phyloP scores from a whole-genome alignment of 257 asterid genomes.

The Solanum chilense region DNA sequence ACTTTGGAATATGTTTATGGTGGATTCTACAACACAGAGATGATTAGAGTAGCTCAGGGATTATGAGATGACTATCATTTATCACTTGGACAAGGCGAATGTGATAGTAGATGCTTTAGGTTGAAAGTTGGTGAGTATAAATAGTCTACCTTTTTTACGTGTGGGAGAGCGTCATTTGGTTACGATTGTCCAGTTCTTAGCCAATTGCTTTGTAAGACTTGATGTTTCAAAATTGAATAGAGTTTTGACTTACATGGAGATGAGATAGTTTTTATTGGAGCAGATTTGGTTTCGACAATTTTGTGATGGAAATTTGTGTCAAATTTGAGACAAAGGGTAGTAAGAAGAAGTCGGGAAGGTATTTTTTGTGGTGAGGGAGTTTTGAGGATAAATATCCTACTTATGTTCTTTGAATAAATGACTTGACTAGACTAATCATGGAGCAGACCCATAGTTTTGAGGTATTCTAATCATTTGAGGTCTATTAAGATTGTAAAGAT shows the following conservation, averaged over 20 bases:
- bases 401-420: not conserved
- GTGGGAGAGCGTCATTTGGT: not conserved
- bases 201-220: not conserved
- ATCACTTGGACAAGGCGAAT: not conserved
- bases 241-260: not conserved
- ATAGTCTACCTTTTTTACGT: not conserved
- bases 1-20: not conserved
- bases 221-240: not conserved
- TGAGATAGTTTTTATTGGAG: not conserved
- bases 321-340: not conserved
- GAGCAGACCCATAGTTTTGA: not conserved
- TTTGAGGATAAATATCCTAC: not conserved
- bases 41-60: not conserved
- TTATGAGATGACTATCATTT: no score
- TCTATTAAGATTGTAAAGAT: no score
- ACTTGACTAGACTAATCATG: not conserved
- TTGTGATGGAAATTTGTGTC: fast-evolving
- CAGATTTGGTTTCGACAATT: not conserved
- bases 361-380: not conserved
- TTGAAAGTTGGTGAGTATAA: not conserved
- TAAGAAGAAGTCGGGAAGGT: not conserved
- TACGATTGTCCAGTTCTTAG: not conserved
- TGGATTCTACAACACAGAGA: not conserved
- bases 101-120: no score
- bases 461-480: not conserved